Base-by-base conservation (phyloP, 257 asterid genomes). In the Knoxia roxburghii region DNA sequence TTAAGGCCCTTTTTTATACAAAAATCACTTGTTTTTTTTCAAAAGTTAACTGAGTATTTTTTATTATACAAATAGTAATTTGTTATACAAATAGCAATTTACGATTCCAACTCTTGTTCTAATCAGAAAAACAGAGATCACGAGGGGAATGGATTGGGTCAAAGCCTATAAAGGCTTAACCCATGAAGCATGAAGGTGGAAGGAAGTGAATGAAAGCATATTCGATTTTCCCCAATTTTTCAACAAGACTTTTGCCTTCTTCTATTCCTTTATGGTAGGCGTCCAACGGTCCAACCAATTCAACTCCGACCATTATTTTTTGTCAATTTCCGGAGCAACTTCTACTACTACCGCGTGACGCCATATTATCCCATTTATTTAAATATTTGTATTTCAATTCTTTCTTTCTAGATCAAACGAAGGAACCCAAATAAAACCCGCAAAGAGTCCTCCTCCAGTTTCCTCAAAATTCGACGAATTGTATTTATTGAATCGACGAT, bases 381-480 rank as follows among this genome's bases (percentile, higher is more conserved):
- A 35, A 60, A n/a, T 20, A 7, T 17, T 3, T 12, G 41, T 30
- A 30, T 29, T 1, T 32, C 18, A 18, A 9, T 33, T n/a, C 8
- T 0, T 33, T n/a, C 8, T 0, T 2, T 35, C 0, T 8, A 11
- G 48, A 60, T 35, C 30, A 60, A 32, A 14, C 2, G 46, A 51
- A 21, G 45, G 35, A 59, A 37, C 61, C 59, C 61, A 15, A 15
- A 37, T 66, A 52, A 66, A 51, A 33, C 70, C 55, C 67, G 45
- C 26, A 63, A 63, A 59, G 14, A 23, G 3, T 12, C 24, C 24
- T 32, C 1, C 15, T 15, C 9, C 37, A 7, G 29, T 45, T 64
- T 24, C 71, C 46, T 50, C 17, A 4, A 66, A 66, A 51, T 35
- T 66, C 52, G 71, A 33, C 71, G 62, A 52, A 52, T 66, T 66